phyloP scores from a whole-genome alignment of 441 rosid species.

The Gossypium trilobum region DNA sequence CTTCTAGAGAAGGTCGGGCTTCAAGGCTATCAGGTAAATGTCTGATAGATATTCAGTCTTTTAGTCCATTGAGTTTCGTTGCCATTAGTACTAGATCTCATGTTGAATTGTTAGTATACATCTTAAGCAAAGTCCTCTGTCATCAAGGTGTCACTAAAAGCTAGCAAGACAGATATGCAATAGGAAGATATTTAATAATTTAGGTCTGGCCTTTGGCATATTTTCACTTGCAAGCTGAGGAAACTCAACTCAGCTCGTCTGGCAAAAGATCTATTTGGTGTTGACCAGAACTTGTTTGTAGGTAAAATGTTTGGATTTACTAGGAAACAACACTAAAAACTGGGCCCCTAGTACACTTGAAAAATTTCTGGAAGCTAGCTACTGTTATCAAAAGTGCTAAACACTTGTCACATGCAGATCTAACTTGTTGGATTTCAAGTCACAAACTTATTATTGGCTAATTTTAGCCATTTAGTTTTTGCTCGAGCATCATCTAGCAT shows the following conservation, averaged over 20 bases:
- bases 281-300: neutral
- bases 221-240: neutral
- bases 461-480: neutral
- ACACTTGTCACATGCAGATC: slow-evolving; percentile 3
- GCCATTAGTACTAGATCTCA: neutral
- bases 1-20: slow-evolving; percentile 75
- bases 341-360: neutral
- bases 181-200: neutral
- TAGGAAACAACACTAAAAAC: neutral
- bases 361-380: neutral
- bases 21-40: slow-evolving; percentile 80
- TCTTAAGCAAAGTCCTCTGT: neutral
- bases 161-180: neutral
- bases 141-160: neutral
- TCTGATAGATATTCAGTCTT: slow-evolving; percentile 14
- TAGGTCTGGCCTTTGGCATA: neutral
- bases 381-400: neutral
- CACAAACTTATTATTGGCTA: neutral
- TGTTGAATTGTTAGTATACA: neutral
- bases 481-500: neutral
- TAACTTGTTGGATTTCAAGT: neutral
- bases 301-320: neutral
- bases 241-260: neutral
- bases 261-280: neutral
- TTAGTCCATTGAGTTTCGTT: neutral